phyloP scores from a whole-genome alignment of 805 yeast genomes.

The Starmerella etchellsii region DNA sequence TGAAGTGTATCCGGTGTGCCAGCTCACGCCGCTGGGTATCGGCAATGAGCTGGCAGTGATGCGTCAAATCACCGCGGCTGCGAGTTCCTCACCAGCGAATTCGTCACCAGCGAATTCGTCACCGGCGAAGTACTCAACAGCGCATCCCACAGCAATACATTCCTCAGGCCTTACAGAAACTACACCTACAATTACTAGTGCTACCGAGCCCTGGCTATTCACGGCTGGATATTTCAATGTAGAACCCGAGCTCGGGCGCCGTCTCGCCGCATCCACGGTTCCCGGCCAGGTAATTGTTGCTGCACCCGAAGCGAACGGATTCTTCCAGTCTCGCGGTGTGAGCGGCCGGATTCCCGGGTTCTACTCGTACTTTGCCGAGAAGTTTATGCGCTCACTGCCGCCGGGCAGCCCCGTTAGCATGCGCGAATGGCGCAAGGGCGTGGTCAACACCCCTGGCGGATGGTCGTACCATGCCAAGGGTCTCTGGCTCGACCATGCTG shows the following conservation, averaged over 20 bases:
- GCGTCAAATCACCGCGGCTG: slow-evolving; percentile 10
- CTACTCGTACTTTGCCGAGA: slow-evolving; percentile 60
- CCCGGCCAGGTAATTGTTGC: slow-evolving; percentile 57
- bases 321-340: slow-evolving; percentile 70
- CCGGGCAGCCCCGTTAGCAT: slow-evolving; percentile 40
- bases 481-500: slow-evolving; percentile 49
- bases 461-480: slow-evolving; percentile 99
- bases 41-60: slow-evolving; percentile 78
- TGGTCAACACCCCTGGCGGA: slow-evolving; percentile 67
- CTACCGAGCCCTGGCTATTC: slow-evolving; percentile 49
- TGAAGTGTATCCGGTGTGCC: slow-evolving; percentile 78
- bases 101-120: too few relatives aligned
- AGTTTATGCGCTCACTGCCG: slow-evolving; percentile 46
- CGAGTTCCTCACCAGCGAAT: too few relatives aligned
- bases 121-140: slow-evolving; percentile 30
- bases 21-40: slow-evolving; percentile 68
- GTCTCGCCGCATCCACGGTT: slow-evolving; percentile 41
- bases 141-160: too few relatives aligned
- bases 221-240: slow-evolving; percentile 97
- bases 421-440: slow-evolving; percentile 78
- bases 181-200: too few relatives aligned
- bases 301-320: slow-evolving; percentile 91
- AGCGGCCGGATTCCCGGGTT: slow-evolving; percentile 78
- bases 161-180: too few relatives aligned
- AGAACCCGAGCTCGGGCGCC: slow-evolving; percentile 54